Evolutionary conservation across 257 asterid species (phyloP).

Genomic region (Galeopsis tetrahit): DNA sequence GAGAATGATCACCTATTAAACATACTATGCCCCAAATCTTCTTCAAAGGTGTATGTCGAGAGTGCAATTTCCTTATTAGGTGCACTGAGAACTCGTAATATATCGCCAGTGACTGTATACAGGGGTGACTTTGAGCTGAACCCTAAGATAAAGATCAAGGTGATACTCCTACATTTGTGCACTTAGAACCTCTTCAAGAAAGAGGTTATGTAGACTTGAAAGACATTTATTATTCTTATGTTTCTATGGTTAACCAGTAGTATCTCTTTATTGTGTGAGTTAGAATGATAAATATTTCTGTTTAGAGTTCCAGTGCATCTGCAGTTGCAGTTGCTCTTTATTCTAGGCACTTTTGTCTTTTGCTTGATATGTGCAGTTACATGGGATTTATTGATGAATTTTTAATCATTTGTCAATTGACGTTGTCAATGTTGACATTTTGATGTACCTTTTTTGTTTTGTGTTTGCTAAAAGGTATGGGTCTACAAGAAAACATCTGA

Average conservation of each 20-base stretch:
- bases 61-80: constrained; percentile 77
- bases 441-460: constrained; percentile 14
- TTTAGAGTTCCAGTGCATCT: constrained; percentile 1
- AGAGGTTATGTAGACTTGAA: neutral
- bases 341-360: constrained; percentile 1
- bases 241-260: constrained; percentile 8
- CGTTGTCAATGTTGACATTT: constrained; percentile 22
- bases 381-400: neutral
- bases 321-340: constrained; percentile 8
- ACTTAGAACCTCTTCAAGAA: constrained; percentile 8
- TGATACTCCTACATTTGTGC: constrained; percentile 37
- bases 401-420: constrained; percentile 24
- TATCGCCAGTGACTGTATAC: constrained; percentile 78
- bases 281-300: neutral
- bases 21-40: constrained; percentile 59
- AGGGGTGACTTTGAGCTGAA: constrained; percentile 91
- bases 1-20: constrained; percentile 82
- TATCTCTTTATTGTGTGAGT: constrained; percentile 3
- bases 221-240: neutral
- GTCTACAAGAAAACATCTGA: constrained; percentile 93
- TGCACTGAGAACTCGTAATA: constrained; percentile 86
- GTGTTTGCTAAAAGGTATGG: constrained; percentile 69
- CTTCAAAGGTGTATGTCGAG: constrained; percentile 75
- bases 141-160: constrained; percentile 79
- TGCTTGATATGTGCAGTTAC: constrained; percentile 29